Percentiles rank a stretch among this genome's conserved stretches.
phyloP scores from a whole-genome alignment of 2,329 filamentous ascomycete species.

The Ilyonectria sp. region DNA sequence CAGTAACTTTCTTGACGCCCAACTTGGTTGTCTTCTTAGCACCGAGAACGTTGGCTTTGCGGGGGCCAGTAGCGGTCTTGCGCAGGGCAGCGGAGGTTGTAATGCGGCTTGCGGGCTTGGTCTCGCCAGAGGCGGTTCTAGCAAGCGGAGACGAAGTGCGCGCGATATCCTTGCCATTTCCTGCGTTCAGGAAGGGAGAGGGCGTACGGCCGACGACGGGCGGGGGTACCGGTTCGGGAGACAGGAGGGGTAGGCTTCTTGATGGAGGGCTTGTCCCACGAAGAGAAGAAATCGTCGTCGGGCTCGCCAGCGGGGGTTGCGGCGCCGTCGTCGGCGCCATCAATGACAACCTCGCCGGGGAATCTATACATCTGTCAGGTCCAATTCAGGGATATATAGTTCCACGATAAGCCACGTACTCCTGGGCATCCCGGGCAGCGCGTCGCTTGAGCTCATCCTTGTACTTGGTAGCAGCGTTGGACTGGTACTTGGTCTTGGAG shows the following conservation, averaged over 20 bases:
- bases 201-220: slow-evolving; percentile 84
- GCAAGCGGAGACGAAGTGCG: slow-evolving; percentile 88
- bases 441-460: slow-evolving; percentile 95
- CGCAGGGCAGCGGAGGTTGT: slow-evolving; percentile 86
- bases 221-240: slow-evolving; percentile 90
- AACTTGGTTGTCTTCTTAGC: slow-evolving; percentile 88
- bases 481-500: slow-evolving; percentile 96
- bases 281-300: slow-evolving; percentile 98
- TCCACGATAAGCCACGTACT: slow-evolving; percentile 69
- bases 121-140: slow-evolving; percentile 68
- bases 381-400: background rate
- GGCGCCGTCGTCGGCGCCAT: slow-evolving; percentile 77
- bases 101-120: slow-evolving; percentile 77
- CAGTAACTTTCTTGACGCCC: slow-evolving; percentile 91
- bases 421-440: slow-evolving; percentile 85
- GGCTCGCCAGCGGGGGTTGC: slow-evolving; percentile 86
- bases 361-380: slow-evolving; percentile 69
- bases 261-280: slow-evolving; percentile 98
- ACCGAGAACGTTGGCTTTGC: slow-evolving; percentile 88
- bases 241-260: slow-evolving; percentile 96
- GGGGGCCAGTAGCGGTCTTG: slow-evolving; percentile 79
- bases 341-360: slow-evolving; percentile 89
- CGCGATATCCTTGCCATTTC: slow-evolving; percentile 79
- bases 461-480: slow-evolving; percentile 93
- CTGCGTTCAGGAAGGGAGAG: slow-evolving; percentile 91